Base-by-base conservation (phyloP, 2,329 filamentous ascomycete species). In the Curvularia sp. region DNA sequence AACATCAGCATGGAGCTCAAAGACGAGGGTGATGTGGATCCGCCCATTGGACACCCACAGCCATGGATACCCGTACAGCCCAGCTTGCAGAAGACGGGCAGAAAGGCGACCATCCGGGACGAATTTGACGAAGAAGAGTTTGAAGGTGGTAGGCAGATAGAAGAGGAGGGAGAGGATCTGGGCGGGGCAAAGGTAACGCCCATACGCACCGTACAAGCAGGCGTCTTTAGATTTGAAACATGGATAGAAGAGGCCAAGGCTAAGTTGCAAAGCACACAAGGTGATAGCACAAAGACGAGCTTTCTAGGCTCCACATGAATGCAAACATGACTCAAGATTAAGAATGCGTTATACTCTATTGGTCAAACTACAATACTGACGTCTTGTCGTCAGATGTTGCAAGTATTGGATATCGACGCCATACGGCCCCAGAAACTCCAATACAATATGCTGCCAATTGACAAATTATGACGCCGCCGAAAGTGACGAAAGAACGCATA, bases 1-100 rank as follows among this genome's bases (percentile, higher is more conserved):
- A 91, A 89, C 0, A 75, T 94, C n/a, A 89, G 88, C 0, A 83
- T 94, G 39, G 91, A 94, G 75, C 74, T 93, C 63, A 85, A 84
- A 38, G 85, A 89, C 21, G 82, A 87, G 39, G 82, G 81, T 0
- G 77, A 83, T 10, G 81, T 79, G 28, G 75, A 79, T 38, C 76
- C 81, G 28, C 81, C 81, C 1, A 65, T 81, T 28, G 74, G 73
- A 38, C 79, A 87, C 64, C 79, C 80, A 62, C 83, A 87, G 69
- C 79, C 81, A 6, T 89, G 86, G 86, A 83, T 88, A 54, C 85
- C 86, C 10, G 83, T 83, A 41, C 82, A 87, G 66, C 82, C 82
- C 6, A 79, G 79, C 45, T 38, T 77, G 49, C 77, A 78, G 65
- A 74, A 73, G 65, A 74, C 65, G 10, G 68, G 71, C 45, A 67